Evolutionary conservation across 2,329 filamentous ascomycete species (phyloP).

Genomic region (Dactylellina parvicollis): DNA sequence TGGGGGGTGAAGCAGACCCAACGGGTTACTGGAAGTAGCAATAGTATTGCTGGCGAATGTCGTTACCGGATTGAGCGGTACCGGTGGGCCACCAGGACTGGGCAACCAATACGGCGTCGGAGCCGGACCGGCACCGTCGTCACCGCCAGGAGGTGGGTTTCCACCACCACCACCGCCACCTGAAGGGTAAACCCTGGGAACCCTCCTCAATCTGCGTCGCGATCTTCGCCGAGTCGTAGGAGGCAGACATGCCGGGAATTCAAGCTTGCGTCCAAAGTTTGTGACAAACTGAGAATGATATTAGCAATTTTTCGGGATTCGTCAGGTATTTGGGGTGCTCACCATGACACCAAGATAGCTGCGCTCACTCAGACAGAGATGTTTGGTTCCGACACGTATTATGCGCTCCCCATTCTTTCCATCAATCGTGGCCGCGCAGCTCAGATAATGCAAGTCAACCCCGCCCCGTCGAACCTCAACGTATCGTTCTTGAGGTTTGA

Average conservation of each 20-base stretch:
- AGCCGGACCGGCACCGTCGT: constrained; percentile 36
- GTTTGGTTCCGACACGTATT: constrained; percentile 42
- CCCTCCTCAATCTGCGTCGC: constrained; percentile 40
- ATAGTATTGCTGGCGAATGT: constrained; percentile 7
- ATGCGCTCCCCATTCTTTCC: constrained; percentile 43
- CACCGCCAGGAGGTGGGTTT: constrained; percentile 22
- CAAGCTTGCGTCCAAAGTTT: constrained; percentile 52
- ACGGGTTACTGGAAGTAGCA: not conserved
- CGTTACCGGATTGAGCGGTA: not conserved
- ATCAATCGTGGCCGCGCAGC: constrained; percentile 41
- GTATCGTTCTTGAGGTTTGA: constrained; percentile 19
- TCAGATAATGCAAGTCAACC: constrained; percentile 43
- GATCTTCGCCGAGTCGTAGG: constrained; percentile 37
- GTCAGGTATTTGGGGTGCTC: not conserved
- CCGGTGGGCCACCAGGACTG: constrained; percentile 15
- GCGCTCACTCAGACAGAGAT: constrained; percentile 47
- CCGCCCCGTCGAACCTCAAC: constrained; percentile 45
- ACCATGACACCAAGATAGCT: constrained; percentile 52
- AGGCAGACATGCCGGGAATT: constrained; percentile 47
- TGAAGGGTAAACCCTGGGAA: constrained; percentile 46
- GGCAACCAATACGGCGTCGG: constrained; percentile 22
- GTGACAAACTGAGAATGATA: constrained; percentile 28
- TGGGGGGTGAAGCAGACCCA: not conserved
- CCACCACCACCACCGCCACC: constrained; percentile 23
- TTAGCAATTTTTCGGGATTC: constrained; percentile 2